Evolutionary conservation across 225 moss, liverwort and hornwort genomes (phyloP).

Genomic region (Rhytidiadelphus loreus): DNA sequence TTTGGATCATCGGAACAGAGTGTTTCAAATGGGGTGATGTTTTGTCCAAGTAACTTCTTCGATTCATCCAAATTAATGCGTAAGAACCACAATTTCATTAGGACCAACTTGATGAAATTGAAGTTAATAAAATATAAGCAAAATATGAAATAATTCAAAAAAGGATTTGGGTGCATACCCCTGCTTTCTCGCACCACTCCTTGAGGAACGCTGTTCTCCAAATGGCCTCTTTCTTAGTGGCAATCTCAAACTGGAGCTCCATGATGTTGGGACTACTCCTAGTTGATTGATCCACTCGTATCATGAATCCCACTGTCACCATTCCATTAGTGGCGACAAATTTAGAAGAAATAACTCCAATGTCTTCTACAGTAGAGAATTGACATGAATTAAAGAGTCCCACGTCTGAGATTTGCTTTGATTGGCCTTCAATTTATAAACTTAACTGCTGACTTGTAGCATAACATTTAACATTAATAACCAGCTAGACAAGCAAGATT

Average conservation of each 20-base stretch:
- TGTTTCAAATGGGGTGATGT: not conserved
- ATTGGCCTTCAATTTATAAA: not conserved
- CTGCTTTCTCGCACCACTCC: slow-evolving; percentile 39
- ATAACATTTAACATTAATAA: too few relatives aligned
- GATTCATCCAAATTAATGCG: too few relatives aligned
- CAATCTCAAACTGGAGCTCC: slow-evolving; percentile 28
- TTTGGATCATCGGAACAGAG: not conserved
- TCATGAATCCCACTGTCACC: slow-evolving; percentile 33
- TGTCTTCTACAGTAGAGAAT: not conserved
- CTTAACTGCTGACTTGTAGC: not conserved
- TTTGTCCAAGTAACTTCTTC: not conserved
- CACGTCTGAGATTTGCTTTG: not conserved
- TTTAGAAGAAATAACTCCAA: not conserved
- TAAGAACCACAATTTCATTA: not conserved
- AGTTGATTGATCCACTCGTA: slow-evolving; percentile 20
- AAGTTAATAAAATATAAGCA: not conserved
- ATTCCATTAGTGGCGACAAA: not conserved
- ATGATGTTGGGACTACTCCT: slow-evolving; percentile 11
- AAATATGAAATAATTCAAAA: too few relatives aligned
- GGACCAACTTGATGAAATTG: not conserved
- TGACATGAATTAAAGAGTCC: not conserved
- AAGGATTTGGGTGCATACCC: not conserved
- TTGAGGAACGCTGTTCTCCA: slow-evolving; percentile 7
- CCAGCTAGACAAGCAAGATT: not conserved
- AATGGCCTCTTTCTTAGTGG: slow-evolving; percentile 28